A percentile compares a stretch with the other conserved stretches of the same genome.
These are phyloP conservation scores for Brassica balearica DNA, from an alignment of 441 rosid species.

Conservation along the genomic window DNA sequence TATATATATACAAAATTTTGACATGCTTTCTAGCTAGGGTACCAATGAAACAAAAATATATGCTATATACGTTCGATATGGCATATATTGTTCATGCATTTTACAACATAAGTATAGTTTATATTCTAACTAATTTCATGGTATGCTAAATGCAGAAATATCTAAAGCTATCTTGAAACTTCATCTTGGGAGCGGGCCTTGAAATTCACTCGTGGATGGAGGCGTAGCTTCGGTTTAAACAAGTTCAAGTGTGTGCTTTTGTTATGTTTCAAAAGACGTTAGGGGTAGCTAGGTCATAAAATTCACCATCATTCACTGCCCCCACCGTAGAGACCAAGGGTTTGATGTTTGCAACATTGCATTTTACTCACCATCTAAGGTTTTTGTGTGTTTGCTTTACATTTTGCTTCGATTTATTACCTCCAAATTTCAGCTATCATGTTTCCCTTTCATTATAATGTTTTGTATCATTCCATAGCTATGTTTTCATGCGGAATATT, in stretches of 20 bases:
- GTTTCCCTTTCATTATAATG: slow-evolving; percentile 1
- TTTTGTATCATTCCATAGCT: background rate
- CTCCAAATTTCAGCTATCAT: slow-evolving; percentile 1
- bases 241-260: slow-evolving; percentile 2
- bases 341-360: slow-evolving; percentile 22
- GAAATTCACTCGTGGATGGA: slow-evolving; percentile 5
- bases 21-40: background rate
- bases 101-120: background rate
- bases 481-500: background rate
- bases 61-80: slow-evolving; percentile 4
- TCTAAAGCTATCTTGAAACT: slow-evolving; percentile 10
- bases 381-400: slow-evolving; percentile 5
- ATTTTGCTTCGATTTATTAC: background rate
- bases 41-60: slow-evolving; percentile 12
- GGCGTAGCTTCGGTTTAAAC: slow-evolving; percentile 23
- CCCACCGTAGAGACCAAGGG: background rate
- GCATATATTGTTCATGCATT: slow-evolving; percentile 3
- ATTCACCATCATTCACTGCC: slow-evolving; percentile 20
- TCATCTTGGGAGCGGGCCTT: slow-evolving; percentile 4
- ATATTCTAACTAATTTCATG: slow-evolving; percentile 15
- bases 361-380: slow-evolving; percentile 9
- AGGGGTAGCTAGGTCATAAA: slow-evolving; percentile 26
- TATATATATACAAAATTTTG: background rate
- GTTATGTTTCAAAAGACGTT: slow-evolving; percentile 13
- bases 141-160: slow-evolving; percentile 19